Evolutionary conservation across 2,329 filamentous ascomycete species (phyloP).

Genomic region (Trichoderma semiorbis): DNA sequence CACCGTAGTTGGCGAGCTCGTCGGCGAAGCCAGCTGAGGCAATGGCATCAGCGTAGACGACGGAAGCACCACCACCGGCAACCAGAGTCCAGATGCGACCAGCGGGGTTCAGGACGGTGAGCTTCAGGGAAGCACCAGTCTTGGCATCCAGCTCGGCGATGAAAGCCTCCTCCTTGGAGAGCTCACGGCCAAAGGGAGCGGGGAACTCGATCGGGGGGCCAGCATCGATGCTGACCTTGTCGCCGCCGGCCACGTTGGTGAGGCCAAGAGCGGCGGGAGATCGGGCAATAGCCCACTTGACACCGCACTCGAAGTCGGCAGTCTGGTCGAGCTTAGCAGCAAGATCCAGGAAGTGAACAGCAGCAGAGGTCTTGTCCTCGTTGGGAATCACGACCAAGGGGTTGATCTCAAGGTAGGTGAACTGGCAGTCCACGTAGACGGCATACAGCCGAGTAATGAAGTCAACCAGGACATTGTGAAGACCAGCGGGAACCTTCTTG

Average conservation of each 20-base stretch:
- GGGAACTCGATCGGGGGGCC: slow-evolving; percentile 99
- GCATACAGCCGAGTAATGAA: slow-evolving; percentile 98
- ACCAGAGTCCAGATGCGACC: slow-evolving; percentile 98
- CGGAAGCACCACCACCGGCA: slow-evolving; percentile 97
- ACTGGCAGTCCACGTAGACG: slow-evolving; percentile 99
- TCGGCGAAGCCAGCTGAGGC: slow-evolving; percentile 92
- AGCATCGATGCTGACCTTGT: slow-evolving; percentile 88
- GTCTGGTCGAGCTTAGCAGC: slow-evolving; percentile 99
- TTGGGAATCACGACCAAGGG: slow-evolving; percentile 97
- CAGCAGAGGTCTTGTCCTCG: slow-evolving; percentile 82
- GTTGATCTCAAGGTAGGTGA: slow-evolving; percentile 99
- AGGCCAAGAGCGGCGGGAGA: slow-evolving; percentile 85
- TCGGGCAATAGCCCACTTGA: slow-evolving; percentile 96
- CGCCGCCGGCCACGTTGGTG: slow-evolving; percentile 62
- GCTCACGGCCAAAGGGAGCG: slow-evolving; percentile 95
- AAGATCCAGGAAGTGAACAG: slow-evolving; percentile 96
- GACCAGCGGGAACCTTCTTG: slow-evolving; percentile 88
- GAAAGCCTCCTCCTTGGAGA: slow-evolving; percentile 98
- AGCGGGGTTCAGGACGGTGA: slow-evolving; percentile 87
- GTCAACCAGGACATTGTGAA: slow-evolving; percentile 98
- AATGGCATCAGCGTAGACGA: slow-evolving; percentile 98
- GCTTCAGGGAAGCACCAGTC: slow-evolving; percentile 97
- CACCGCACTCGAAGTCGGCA: slow-evolving; percentile 97
- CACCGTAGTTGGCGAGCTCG: slow-evolving; percentile 98
- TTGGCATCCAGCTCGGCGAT: slow-evolving; percentile 98